Evolutionary conservation across 495 filamentous ascomycete genomes (phyloP), one percentile per base, ranked within the genome.

Genomic region (Aspergillus mulundensis): DNA sequence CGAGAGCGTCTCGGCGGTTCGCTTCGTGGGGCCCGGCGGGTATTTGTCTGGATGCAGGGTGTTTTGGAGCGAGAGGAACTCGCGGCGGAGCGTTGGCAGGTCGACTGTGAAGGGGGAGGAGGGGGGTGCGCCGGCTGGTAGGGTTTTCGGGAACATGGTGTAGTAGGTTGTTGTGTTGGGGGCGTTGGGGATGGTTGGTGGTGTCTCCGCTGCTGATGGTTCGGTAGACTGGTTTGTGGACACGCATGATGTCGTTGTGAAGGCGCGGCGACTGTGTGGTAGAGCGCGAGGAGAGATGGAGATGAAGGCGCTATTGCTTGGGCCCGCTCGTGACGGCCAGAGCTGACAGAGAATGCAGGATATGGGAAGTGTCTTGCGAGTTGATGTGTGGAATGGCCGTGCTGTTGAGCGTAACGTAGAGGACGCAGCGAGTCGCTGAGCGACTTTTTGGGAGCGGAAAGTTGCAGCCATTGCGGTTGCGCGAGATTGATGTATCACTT

Each of bases 41-140:
- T 88, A 87, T 34, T 87, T 83, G 72, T 98, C 94, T 0, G 94
- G 94, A 70, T 98, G 94, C 10, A 88, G 78, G 7, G 74, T 71
- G 36, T 83, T 77, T 70, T 98, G 94, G 0, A 96, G 79, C 48
- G 84, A 81, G 0, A 98, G 83, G 74, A 93, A 98, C 64, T 98
- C 94, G 60, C 78, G 80, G 15, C 87, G 87, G 19, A 98, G 84
- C 25, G 77, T 74, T 16, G 71, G 43, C 16, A 72, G 54, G 67
- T 93, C 78, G 71, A 96, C 83, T 0, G 73, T 61, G 80, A 98
- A 98, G 50, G 84, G 81, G 0, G 91, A 85, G 0, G 57, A 20
- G 1, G 94, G 94, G 0, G 94, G 94, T 0, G 91, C 87, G 32
- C 94, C 94, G 0, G 60, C n/a, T 12, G 93, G 84, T 15, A 97